Evolutionary conservation across 1,284 basidiomycete genomes (phyloP).

Genomic region (Trichosporon coremiiforme): DNA sequence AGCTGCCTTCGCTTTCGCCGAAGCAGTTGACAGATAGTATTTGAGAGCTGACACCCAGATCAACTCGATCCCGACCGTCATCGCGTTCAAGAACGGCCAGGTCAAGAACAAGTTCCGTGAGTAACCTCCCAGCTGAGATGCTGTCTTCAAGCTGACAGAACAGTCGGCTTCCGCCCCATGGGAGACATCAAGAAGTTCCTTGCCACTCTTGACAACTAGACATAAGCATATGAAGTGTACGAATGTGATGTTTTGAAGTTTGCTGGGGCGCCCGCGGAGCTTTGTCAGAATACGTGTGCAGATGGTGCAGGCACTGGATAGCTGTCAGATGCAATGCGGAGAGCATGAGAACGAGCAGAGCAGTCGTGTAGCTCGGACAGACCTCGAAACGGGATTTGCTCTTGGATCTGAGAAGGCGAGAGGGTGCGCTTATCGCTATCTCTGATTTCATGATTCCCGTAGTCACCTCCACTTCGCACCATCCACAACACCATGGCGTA

Average conservation of each 20-base stretch:
- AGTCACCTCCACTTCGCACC: conserved; percentile 6
- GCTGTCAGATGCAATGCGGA: too few relatives aligned
- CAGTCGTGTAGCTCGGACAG: background rate
- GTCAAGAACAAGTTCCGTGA: conserved; percentile 54
- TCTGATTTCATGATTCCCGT: background rate
- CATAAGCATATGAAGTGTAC: background rate
- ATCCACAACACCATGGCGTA: background rate
- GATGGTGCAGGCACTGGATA: too few relatives aligned
- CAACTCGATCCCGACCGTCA: conserved; percentile 53
- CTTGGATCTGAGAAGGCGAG: too few relatives aligned
- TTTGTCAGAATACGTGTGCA: too few relatives aligned
- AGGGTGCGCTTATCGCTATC: conserved; percentile 9
- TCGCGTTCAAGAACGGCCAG: conserved; percentile 56
- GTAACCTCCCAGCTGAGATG: conserved; percentile 23
- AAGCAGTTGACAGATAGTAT: background rate
- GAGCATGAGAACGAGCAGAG: background rate
- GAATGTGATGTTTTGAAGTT: background rate
- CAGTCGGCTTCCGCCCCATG: conserved; percentile 52
- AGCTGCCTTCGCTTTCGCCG: too few relatives aligned
- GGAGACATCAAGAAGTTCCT: conserved; percentile 54
- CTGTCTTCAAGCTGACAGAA: conserved; percentile 5
- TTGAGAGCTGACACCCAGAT: conserved; percentile 36
- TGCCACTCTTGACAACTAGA: conserved; percentile 34
- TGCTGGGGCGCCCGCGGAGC: too few relatives aligned
- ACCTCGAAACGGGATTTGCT: background rate